These are phyloP conservation scores for Mucor sp. DNA, from an alignment of 371 early-diverging fungal species.

Conservation along the genomic window DNA sequence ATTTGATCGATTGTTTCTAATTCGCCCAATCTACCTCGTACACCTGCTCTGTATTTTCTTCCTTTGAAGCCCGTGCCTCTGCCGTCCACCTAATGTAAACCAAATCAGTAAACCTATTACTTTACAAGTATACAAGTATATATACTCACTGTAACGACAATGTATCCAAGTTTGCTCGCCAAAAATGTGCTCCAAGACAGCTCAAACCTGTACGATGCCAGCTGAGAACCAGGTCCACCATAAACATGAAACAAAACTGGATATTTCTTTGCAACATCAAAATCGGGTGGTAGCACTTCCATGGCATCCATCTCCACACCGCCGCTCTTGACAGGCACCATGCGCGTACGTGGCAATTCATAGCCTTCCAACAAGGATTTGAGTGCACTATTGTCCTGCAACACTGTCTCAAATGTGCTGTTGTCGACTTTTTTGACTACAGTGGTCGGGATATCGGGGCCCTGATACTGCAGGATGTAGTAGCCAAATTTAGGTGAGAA, in stretches of 20 bases:
- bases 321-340: conserved; percentile 55
- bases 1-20: conserved; percentile 86
- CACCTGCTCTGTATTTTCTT: conserved; percentile 72
- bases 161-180: conserved; percentile 57
- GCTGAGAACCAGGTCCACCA: conserved; percentile 91
- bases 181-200: conserved; percentile 75
- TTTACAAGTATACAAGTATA: background rate
- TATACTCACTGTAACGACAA: conserved; percentile 37
- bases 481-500: conserved; percentile 77
- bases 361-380: conserved; percentile 37
- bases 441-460: conserved; percentile 85
- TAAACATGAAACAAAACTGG: conserved; percentile 89
- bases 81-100: conserved; percentile 66
- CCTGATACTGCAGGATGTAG: conserved; percentile 73
- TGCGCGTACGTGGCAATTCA: conserved; percentile 60
- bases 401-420: conserved; percentile 46
- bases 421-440: conserved; percentile 57
- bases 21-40: conserved; percentile 77
- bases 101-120: background rate
- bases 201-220: conserved; percentile 65
- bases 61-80: conserved; percentile 90
- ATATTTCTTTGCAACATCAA: conserved; percentile 70
- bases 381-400: conserved; percentile 60
- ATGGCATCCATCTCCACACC: conserved; percentile 63
- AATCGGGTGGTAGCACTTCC: conserved; percentile 80